Conservation (phyloP, 1,139 yeast species). For the Candida sanyaensis region DNA sequence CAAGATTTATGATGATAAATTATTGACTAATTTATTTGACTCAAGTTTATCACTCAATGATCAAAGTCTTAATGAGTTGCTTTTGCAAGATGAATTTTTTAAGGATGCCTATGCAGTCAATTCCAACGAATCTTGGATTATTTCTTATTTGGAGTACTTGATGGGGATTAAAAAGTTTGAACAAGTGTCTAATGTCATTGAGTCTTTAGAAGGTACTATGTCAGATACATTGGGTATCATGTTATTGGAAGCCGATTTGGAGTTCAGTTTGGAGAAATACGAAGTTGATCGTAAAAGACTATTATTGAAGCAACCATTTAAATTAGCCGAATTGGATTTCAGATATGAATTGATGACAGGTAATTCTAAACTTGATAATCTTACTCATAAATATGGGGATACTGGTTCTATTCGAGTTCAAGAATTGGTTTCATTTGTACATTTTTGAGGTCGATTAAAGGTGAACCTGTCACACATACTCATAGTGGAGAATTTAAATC, state of each 20-base stretch:
- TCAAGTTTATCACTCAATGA: constrained; percentile 5
- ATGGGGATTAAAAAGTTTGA: constrained; percentile 11
- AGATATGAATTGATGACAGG: constrained; percentile 20
- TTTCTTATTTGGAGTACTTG: constrained; percentile 21
- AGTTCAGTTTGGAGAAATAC: constrained; percentile 9
- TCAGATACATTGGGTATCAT: constrained; percentile 6
- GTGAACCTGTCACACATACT: constrained; percentile 2
- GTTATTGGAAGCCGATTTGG: constrained; percentile 14
- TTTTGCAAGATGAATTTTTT: constrained; percentile 12
- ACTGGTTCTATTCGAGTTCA: constrained; percentile 16
- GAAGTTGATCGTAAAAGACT: constrained; percentile 6
- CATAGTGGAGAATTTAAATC: constrained; percentile 9
- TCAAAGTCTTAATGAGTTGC: constrained; percentile 2
- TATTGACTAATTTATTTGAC: constrained; percentile 16
- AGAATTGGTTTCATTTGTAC: constrained; percentile 22
- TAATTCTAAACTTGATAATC: constrained; percentile 15
- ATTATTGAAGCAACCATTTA: constrained; percentile 14
- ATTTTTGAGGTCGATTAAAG: constrained; percentile 20
- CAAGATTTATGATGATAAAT: constrained; percentile 11
- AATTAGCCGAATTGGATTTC: constrained; percentile 22
- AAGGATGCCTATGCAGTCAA: constrained; percentile 10
- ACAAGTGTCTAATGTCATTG: constrained; percentile 14
- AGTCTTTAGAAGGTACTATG: constrained; percentile 1
- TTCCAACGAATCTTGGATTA: constrained; percentile 20
- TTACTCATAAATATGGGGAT: constrained; percentile 14